Evolutionary conservation across 371 early-diverging fungal genomes (phyloP), one percentile per base, ranked within the genome.

Genomic region (Apophysomyces sp.): DNA sequence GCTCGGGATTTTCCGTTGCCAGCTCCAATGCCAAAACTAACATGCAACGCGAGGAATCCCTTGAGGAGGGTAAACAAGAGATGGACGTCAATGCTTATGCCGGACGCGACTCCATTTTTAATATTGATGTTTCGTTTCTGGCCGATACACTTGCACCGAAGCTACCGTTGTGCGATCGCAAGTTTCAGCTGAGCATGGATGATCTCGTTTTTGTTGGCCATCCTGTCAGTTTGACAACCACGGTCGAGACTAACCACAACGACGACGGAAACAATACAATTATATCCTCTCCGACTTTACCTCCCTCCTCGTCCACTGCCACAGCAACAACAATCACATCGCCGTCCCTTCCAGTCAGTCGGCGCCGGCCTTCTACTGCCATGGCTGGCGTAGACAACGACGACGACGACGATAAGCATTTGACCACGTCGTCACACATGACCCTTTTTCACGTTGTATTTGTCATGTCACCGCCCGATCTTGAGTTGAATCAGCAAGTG

Each of bases 371-470:
- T n/a, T 7, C 27, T 37, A 52, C 58, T 29, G 44, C 26, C 12
- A 70, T 28, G 59, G n/a, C n/a, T n/a, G n/a, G n/a, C n/a, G n/a
- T n/a, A n/a, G n/a, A 11, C 52, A 49, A 55, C 29, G 26, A 44
- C 16, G 54, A 64, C 44, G 71, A 72, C 41, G 62, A 71, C 28
- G 51, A 52, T 36, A 62, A 71, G 44, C 58, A 60, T 57, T 53
- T 69, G 9, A 56, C 70, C 2, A 60, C 66, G 15, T 70, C 62
- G 27, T 72, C 68, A 15, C 79, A 83, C 55, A 83, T 93, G 77
- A 89, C 92, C 6, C 83, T 89, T 66, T 95, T 95, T 69, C 91
- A 93, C 71, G 79, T 95, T 21, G 93, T 93, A 0, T 90, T 92
- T 71, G 93, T 87, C 4, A 62, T 84, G 64, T 76, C 77, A 24